A percentile compares a stretch with the other conserved stretches of the same genome.
Conservation (phyloP, 805 yeast genomes). For the Metschnikowia santaceciliae region DNA sequence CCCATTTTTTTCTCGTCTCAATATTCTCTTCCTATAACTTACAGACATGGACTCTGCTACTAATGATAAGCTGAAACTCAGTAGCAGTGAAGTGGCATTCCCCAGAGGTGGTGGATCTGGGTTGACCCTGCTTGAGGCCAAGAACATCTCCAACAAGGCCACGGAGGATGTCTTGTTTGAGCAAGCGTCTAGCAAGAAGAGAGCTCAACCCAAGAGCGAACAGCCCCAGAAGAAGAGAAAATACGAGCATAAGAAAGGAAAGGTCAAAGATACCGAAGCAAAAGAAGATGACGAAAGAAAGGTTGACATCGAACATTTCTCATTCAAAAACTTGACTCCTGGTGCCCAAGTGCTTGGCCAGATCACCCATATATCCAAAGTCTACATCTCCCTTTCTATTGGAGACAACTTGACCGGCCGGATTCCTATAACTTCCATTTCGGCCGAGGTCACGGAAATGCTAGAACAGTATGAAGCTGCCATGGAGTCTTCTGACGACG, state of each 20-base stretch:
- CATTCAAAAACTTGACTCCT: slow-evolving; percentile 58
- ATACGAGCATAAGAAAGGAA: slow-evolving; percentile 20
- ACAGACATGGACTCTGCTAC: slow-evolving; percentile 16
- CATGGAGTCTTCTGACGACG: slow-evolving; percentile 31
- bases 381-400: slow-evolving; percentile 65
- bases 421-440: slow-evolving; percentile 69
- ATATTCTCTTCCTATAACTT: background rate
- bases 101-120: slow-evolving; percentile 96
- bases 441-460: slow-evolving; percentile 53
- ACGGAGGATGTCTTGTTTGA: slow-evolving; percentile 81
- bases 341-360: slow-evolving; percentile 81
- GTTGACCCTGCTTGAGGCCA: slow-evolving; percentile 83
- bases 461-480: slow-evolving; percentile 54
- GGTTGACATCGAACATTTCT: slow-evolving; percentile 57
- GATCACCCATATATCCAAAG: slow-evolving; percentile 52
- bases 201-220: slow-evolving; percentile 25
- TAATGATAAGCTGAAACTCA: slow-evolving; percentile 27
- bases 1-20: slow-evolving; percentile 2
- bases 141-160: slow-evolving; percentile 90
- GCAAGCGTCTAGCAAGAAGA: slow-evolving; percentile 34
- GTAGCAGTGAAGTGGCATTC: slow-evolving; percentile 56
- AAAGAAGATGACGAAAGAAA: slow-evolving; percentile 23
- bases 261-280: slow-evolving; percentile 13
- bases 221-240: slow-evolving; percentile 24
- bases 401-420: slow-evolving; percentile 81